These are phyloP conservation scores for Candida caryicola DNA, from an alignment of 805 yeast species.

Conservation along the genomic window DNA sequence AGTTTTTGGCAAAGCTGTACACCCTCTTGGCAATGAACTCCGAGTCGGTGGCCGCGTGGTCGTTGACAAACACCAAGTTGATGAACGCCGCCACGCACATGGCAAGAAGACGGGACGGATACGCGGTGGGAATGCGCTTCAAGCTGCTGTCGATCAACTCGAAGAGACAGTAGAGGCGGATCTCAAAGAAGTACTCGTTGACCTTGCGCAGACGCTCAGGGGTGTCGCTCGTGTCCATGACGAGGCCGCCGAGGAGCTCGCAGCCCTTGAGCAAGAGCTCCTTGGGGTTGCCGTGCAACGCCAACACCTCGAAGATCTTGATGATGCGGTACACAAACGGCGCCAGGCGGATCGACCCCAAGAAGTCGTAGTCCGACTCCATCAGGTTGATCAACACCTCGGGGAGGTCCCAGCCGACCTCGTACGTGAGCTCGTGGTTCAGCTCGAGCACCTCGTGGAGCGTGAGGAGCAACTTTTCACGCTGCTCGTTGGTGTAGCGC, in stretches of 20 bases:
- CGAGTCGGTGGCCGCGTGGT: slow-evolving; percentile 15
- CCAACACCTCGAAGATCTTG: slow-evolving; percentile 58
- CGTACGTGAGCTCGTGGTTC: slow-evolving; percentile 51
- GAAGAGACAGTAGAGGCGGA: slow-evolving; percentile 63
- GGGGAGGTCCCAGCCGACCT: slow-evolving; percentile 94
- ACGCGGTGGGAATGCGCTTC: slow-evolving; percentile 59
- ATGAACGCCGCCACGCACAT: slow-evolving; percentile 62
- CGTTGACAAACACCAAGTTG: slow-evolving; percentile 36
- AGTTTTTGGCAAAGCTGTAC: slow-evolving; percentile 58
- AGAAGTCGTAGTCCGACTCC: slow-evolving; percentile 32
- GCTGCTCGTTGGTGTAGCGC: slow-evolving; percentile 48
- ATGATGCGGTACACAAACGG: slow-evolving; percentile 40
- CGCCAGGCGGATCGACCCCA: slow-evolving; percentile 30
- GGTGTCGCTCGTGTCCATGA: background rate
- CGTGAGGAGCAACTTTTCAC: slow-evolving; percentile 44
- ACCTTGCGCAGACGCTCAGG: slow-evolving; percentile 6
- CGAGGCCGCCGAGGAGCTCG: slow-evolving; percentile 50
- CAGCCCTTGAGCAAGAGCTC: slow-evolving; percentile 71
- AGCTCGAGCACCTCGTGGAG: slow-evolving; percentile 42
- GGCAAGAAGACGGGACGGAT: slow-evolving; percentile 77
- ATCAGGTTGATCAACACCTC: slow-evolving; percentile 56
- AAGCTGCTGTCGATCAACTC: slow-evolving; percentile 63
- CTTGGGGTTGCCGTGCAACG: slow-evolving; percentile 73
- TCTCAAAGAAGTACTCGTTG: slow-evolving; percentile 39
- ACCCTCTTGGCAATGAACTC: slow-evolving; percentile 47